Conservation (phyloP, 805 yeast species). For the Maudiozyma barnettii region DNA sequence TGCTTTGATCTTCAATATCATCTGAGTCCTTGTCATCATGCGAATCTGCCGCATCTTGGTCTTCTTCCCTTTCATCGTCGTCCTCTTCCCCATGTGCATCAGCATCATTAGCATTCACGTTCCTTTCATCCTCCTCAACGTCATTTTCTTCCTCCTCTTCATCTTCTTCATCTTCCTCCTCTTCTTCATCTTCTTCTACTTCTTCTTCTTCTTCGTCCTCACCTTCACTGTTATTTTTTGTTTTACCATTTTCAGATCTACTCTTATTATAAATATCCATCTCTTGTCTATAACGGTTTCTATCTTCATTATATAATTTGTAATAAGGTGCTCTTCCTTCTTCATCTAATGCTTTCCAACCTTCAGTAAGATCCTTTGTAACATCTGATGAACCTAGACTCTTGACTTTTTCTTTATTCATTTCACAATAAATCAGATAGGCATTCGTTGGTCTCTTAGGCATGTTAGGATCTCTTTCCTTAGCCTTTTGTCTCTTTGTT, state of each 20-base stretch:
- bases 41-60: neutral
- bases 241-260: neutral
- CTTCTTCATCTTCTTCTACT: neutral
- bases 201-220: neutral
- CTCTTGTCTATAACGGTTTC: constrained; percentile 63
- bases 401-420: constrained; percentile 66
- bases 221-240: neutral
- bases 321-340: constrained; percentile 65
- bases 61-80: constrained; percentile 8
- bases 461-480: constrained; percentile 66
- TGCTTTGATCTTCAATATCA: neutral
- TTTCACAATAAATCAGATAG: constrained; percentile 76
- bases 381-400: constrained; percentile 54
- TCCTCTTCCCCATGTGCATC: neutral
- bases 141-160: constrained; percentile 2
- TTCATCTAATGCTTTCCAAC: constrained; percentile 69
- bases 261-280: constrained; percentile 41
- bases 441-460: constrained; percentile 91
- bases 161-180: constrained; percentile 1
- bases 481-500: constrained; percentile 28
- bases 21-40: neutral
- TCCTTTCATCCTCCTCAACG: constrained; percentile 1
- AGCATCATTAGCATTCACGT: constrained; percentile 3
- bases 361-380: constrained; percentile 71
- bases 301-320: constrained; percentile 69